These are phyloP conservation scores for Cichorium intybus DNA, from an alignment of 140 eudicot genomes.

Conservation along the genomic window DNA sequence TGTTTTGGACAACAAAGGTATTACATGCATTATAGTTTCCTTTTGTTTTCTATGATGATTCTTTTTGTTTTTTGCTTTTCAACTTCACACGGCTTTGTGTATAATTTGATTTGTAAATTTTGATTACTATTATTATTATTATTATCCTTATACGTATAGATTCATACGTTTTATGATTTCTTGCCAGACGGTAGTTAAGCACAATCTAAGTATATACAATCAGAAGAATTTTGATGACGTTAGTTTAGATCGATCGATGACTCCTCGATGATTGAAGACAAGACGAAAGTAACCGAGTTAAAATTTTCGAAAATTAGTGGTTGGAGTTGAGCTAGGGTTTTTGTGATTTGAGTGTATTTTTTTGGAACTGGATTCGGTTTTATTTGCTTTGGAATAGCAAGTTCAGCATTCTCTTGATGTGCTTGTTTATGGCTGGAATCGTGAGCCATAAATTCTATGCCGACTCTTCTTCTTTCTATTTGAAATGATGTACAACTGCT, in stretches of 20 bases:
- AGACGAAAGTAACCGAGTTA: background rate
- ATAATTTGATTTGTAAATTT: constrained; percentile 13
- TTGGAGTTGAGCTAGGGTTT: constrained; percentile 13
- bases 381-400: background rate
- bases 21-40: background rate
- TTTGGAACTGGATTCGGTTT: constrained; percentile 17
- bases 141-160: background rate
- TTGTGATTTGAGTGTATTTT: constrained; percentile 15
- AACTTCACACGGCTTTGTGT: constrained; percentile 4
- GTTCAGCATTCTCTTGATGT: background rate
- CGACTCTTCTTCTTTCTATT: background rate
- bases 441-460: background rate
- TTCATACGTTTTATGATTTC: constrained; percentile 3
- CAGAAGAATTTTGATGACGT: background rate
- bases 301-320: constrained; percentile 2
- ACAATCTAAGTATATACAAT: background rate
- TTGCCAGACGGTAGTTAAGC: background rate
- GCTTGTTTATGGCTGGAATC: background rate
- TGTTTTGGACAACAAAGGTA: constrained; percentile 17
- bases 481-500: background rate
- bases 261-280: background rate
- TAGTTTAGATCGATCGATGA: constrained; percentile 13
- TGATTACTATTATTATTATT: constrained; percentile 9
- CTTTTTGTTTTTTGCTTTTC: background rate
- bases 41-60: background rate